phyloP scores from a whole-genome alignment of 768 basidiomycete species.

The Mycena belliarum region DNA sequence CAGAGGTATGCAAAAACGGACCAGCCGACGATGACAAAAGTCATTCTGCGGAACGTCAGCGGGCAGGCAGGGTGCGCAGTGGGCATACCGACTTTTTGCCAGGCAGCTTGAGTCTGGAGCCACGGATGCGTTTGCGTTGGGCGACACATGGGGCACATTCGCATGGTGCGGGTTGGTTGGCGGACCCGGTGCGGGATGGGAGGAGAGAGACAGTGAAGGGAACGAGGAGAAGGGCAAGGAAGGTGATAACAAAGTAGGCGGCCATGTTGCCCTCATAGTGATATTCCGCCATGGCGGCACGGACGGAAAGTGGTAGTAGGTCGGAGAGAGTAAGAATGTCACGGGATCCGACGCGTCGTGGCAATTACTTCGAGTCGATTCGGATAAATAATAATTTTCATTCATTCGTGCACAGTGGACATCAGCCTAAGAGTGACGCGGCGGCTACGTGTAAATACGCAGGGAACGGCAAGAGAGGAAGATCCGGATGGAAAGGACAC shows the following conservation, averaged over 20 bases:
- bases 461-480: not conserved
- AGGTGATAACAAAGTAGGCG: constrained; percentile 87
- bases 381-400: constrained; percentile 7
- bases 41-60: constrained; percentile 42
- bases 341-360: constrained; percentile 1
- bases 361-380: not conserved
- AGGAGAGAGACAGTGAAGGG: constrained; percentile 69
- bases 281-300: constrained; percentile 66
- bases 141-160: constrained; percentile 62
- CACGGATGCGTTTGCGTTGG: constrained; percentile 49
- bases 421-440: not conserved
- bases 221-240: constrained; percentile 80
- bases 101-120: constrained; percentile 49
- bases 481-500: constrained; percentile 5
- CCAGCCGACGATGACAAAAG: constrained; percentile 75
- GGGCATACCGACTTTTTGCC: constrained; percentile 48
- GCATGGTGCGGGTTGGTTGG: constrained; percentile 49
- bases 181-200: constrained; percentile 31
- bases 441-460: not conserved
- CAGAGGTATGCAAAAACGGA: constrained; percentile 62
- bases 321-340: constrained; percentile 5
- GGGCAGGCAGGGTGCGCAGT: not conserved
- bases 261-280: constrained; percentile 88
- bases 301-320: no score
- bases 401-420: not conserved